Conservation (phyloP, 805 yeast species). For the Saccharomycopsis schoenii region DNA sequence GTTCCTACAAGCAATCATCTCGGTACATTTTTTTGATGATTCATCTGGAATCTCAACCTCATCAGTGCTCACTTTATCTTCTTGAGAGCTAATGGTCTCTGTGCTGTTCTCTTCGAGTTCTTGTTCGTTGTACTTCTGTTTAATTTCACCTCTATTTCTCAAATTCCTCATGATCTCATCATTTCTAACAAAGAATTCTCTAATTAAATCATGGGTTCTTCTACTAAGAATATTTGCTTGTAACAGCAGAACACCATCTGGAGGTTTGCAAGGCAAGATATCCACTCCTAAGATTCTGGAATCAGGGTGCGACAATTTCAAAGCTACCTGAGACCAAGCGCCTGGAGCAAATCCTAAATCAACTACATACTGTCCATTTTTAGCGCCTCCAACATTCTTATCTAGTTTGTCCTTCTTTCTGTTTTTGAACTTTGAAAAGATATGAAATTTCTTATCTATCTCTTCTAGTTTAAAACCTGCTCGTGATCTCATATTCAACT, state of each 20-base stretch:
- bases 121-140: neutral
- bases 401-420: neutral
- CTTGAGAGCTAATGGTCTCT: neutral
- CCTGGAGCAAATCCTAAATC: slow-evolving; percentile 95
- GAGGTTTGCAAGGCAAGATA: slow-evolving; percentile 68
- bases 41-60: neutral
- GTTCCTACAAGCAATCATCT: neutral
- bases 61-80: neutral
- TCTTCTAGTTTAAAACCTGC: slow-evolving; percentile 87
- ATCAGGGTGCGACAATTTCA: slow-evolving; percentile 27
- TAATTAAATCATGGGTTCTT: slow-evolving; percentile 48
- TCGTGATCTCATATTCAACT: slow-evolving; percentile 57
- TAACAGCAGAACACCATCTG: slow-evolving; percentile 64
- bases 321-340: slow-evolving; percentile 86
- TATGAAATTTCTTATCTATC: slow-evolving; percentile 50
- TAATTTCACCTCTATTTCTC: slow-evolving; percentile 2
- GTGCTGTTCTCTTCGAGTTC: neutral
- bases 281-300: slow-evolving; percentile 70
- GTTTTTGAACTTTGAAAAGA: slow-evolving; percentile 40
- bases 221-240: slow-evolving; percentile 82
- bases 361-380: slow-evolving; percentile 39
- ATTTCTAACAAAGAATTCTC: slow-evolving; percentile 35
- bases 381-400: neutral
- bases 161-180: slow-evolving; percentile 6
- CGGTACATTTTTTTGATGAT: too few relatives aligned